Base-by-base conservation (phyloP, 202 grass and related monocot genomes). In the Schoenoplectus tabernaemontani region DNA sequence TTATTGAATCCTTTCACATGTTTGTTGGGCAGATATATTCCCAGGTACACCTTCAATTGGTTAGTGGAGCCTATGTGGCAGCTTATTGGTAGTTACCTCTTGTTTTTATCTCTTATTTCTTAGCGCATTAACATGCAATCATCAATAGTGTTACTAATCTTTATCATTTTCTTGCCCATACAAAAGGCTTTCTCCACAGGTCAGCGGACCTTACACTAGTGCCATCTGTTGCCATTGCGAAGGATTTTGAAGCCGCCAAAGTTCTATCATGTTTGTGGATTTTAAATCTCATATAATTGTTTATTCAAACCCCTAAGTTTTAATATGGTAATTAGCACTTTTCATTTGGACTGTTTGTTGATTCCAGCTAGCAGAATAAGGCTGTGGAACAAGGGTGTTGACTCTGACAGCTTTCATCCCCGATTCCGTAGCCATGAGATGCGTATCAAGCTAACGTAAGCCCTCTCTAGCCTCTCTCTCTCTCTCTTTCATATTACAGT, bases 371-470 rank as follows among this genome's bases (percentile, higher is more conserved):
- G 81, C 53, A 96, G 80, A 85, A 73, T 96, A 86, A 82, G 90
- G 26, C 90, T 96, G 80, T 96, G 93, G 93, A 92, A 96, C 88
- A 96, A 96, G 60, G 93, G 93, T n/a, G 90, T 96, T 73, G 93
- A 96, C 76, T 96, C 93, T 68, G 93, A 92, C 84, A 92, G 86
- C 67, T 96, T 96, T 51, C 90, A 96, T 77, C 81, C 90, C 81
- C 89, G 86, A 78, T 92, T 82, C 75, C 26, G 60, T 19, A 96
- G 80, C 8, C 86, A 89, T 80, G 90, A 92, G 80, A 92, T 90
- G 90, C 93, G 88, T 16, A 42, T 82, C 39, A 90, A 76, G 59
- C 86, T 96, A 81, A 92, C 84, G 93, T 96, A 84, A 74, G 32
- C 65, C n/a, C n/a, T n/a, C n/a, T n/a, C n/a, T n/a, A n/a, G n/a